Evolutionary conservation across 2,329 filamentous ascomycete genomes (phyloP).

Genomic region (Colletotrichum tropicicola): DNA sequence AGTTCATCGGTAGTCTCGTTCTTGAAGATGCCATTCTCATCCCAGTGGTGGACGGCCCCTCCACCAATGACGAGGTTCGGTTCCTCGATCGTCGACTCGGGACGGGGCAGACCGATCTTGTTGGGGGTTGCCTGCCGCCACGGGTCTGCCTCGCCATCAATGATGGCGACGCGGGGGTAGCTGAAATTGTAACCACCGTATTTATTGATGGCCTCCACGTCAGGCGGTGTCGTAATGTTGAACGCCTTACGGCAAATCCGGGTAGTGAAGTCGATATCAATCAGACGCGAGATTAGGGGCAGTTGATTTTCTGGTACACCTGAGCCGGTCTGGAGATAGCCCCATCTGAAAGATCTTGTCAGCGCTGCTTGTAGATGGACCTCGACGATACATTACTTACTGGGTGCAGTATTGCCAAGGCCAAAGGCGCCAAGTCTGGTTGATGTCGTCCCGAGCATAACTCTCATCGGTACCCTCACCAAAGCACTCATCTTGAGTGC

Average conservation of each 20-base stretch:
- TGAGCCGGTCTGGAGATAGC: slow-evolving; percentile 79
- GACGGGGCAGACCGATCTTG: slow-evolving; percentile 61
- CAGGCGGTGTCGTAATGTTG: slow-evolving; percentile 71
- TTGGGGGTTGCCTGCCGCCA: slow-evolving; percentile 81
- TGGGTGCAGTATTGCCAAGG: slow-evolving; percentile 64
- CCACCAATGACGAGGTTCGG: slow-evolving; percentile 76
- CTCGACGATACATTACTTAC: slow-evolving; percentile 39
- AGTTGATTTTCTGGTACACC: slow-evolving; percentile 70
- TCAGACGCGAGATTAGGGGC: slow-evolving; percentile 76
- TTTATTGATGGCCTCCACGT: slow-evolving; percentile 76
- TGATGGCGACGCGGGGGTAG: slow-evolving; percentile 78
- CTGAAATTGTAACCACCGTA: slow-evolving; percentile 78
- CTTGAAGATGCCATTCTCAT: slow-evolving; percentile 72
- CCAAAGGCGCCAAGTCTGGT: slow-evolving; percentile 50
- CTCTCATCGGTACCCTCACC: slow-evolving; percentile 25
- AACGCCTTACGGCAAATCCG: slow-evolving; percentile 73
- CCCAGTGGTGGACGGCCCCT: slow-evolving; percentile 81
- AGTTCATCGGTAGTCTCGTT: slow-evolving; percentile 68
- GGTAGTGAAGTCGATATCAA: slow-evolving; percentile 70
- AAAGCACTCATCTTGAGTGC: slow-evolving; percentile 21
- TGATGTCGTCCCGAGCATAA: slow-evolving; percentile 2
- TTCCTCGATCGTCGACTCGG: slow-evolving; percentile 68
- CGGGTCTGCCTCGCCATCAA: slow-evolving; percentile 82
- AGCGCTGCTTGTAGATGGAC: slow-evolving; percentile 1
- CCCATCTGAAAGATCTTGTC: slow-evolving; percentile 64